A percentile compares a stretch with the other conserved stretches of the same genome.
These are phyloP conservation scores for Euphorbia tirucalli DNA, from an alignment of 345 rosid species.

Conservation along the genomic window DNA sequence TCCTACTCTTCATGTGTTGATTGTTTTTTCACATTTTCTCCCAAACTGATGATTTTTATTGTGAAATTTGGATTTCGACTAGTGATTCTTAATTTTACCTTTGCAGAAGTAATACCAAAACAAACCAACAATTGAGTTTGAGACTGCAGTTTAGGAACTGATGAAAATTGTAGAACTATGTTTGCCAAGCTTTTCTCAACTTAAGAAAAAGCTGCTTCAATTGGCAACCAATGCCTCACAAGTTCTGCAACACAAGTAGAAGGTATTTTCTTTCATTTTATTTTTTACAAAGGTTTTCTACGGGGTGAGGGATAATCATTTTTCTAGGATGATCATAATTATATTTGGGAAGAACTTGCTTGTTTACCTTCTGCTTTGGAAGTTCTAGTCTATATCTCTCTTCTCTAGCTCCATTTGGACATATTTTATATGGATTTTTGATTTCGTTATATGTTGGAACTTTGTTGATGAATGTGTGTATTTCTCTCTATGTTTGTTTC, in stretches of 20 bases:
- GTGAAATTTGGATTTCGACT: not conserved
- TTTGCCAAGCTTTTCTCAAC: conserved; percentile 66
- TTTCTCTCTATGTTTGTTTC: not conserved
- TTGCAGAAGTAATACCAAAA: conserved; percentile 67
- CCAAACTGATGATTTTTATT: too few species aligned
- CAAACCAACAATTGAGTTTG: conserved; percentile 75
- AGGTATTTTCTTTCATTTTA: conserved; percentile 41
- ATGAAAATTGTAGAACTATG: conserved; percentile 86
- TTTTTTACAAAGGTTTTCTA: not conserved
- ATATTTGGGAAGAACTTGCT: too few species aligned
- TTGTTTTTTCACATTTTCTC: too few species aligned
- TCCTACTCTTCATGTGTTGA: too few species aligned
- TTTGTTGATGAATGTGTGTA: not conserved
- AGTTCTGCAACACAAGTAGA: conserved; percentile 41
- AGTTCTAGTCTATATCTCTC: not conserved
- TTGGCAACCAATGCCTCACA: too few species aligned
- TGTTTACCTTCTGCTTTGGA: not conserved
- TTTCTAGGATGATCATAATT: not conserved
- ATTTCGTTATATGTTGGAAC: not conserved
- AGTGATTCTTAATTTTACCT: not conserved
- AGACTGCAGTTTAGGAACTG: conserved; percentile 83
- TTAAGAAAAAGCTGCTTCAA: conserved; percentile 32
- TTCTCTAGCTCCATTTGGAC: not conserved
- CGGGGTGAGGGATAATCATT: not conserved
- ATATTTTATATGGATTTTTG: not conserved